A percentile compares a stretch with the other conserved stretches of the same genome.
phyloP scores from a whole-genome alignment of 2,329 filamentous ascomycete genomes.

The Basipetospora chlamydospora region DNA sequence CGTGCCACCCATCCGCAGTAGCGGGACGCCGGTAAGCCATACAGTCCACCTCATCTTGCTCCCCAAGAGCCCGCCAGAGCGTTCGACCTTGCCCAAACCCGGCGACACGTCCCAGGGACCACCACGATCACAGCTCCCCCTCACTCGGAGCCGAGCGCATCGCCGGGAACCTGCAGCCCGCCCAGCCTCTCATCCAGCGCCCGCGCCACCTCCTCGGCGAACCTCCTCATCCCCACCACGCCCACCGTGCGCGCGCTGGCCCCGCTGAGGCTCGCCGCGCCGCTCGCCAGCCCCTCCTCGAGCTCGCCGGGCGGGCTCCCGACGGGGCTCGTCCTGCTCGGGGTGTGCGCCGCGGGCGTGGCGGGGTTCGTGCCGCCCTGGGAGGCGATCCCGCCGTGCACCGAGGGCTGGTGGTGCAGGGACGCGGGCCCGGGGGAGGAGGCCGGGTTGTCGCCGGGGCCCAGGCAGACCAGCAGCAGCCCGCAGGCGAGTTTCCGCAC shows the following conservation, averaged over 20 bases:
- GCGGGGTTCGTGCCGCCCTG: no score
- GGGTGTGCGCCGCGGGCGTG: no score
- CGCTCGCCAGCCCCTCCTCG: constrained; percentile 17
- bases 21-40: no score
- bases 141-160: constrained; percentile 26
- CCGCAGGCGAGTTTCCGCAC: constrained; percentile 43
- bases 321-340: constrained; percentile 9
- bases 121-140: neutral
- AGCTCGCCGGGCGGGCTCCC: constrained; percentile 4
- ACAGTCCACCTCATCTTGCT: no score
- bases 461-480: constrained; percentile 47
- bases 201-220: constrained; percentile 42
- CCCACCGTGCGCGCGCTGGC: constrained; percentile 27
- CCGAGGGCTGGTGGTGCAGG: no score
- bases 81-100: no score
- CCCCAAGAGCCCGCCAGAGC: no score
- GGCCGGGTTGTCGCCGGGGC: no score
- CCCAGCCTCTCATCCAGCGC: constrained; percentile 48
- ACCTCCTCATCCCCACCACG: constrained; percentile 27
- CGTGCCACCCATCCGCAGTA: no score
- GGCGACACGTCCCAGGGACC: no score
- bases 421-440: no score
- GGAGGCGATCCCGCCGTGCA: no score
- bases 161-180: constrained; percentile 35
- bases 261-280: constrained; percentile 32